Evolutionary conservation across 768 basidiomycete genomes (phyloP).

Genomic region (Russula sp.): DNA sequence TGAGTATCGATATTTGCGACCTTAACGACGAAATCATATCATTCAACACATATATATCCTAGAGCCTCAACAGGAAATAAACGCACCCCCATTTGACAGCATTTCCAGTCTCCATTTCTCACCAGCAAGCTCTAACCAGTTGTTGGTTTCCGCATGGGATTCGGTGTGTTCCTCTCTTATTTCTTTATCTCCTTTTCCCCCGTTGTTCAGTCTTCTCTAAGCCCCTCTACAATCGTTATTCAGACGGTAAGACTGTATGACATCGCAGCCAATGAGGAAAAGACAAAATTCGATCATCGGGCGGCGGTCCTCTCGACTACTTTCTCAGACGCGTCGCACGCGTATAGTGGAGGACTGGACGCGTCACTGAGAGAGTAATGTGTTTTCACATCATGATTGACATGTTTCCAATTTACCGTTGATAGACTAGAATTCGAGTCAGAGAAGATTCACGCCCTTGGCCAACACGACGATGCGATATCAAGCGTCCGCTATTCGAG

Average conservation of each 20-base stretch:
- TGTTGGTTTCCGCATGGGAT: slow-evolving; percentile 92
- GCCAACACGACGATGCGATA: slow-evolving; percentile 77
- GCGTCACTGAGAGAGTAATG: slow-evolving; percentile 76
- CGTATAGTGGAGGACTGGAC: slow-evolving; percentile 85
- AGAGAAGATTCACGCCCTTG: slow-evolving; percentile 70
- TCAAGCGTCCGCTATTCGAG: slow-evolving; percentile 70
- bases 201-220: slow-evolving; percentile 18
- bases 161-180: slow-evolving; percentile 45
- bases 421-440: slow-evolving; percentile 73
- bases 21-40: neutral
- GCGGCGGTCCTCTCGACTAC: slow-evolving; percentile 84
- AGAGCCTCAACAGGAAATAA: slow-evolving; percentile 43
- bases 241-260: slow-evolving; percentile 63
- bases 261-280: slow-evolving; percentile 55
- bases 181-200: slow-evolving; percentile 34
- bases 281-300: slow-evolving; percentile 82
- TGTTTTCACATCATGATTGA: slow-evolving; percentile 27
- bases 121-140: slow-evolving; percentile 69
- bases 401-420: neutral
- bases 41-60: too few species aligned
- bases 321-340: slow-evolving; percentile 65
- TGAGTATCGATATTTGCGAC: neutral
- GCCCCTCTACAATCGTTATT: slow-evolving; percentile 38
- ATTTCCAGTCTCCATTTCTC: slow-evolving; percentile 80
- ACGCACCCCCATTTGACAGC: slow-evolving; percentile 80